Conservation (phyloP, 768 basidiomycete species). For the Suillus plorans region DNA sequence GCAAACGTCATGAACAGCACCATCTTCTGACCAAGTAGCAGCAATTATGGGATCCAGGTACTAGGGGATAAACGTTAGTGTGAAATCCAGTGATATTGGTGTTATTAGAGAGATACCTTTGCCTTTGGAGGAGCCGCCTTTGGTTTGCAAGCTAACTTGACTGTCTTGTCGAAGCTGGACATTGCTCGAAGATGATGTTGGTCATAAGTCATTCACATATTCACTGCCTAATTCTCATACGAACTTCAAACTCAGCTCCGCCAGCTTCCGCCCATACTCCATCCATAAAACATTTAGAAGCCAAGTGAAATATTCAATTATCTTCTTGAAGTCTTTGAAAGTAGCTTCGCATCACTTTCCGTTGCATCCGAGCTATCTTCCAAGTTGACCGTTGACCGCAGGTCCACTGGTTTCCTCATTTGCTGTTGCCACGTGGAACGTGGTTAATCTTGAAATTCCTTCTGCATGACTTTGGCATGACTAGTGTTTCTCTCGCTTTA, state of each 20-base stretch:
- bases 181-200: conserved; percentile 33
- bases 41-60: conserved; percentile 96
- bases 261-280: conserved; percentile 5
- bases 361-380: not conserved
- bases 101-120: conserved; percentile 56
- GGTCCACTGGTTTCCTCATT: not conserved
- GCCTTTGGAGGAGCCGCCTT: conserved; percentile 94
- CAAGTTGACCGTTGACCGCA: not conserved
- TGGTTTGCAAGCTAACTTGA: conserved; percentile 96
- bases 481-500: not conserved
- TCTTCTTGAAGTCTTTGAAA: not conserved
- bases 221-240: conserved; percentile 4
- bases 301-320: not conserved
- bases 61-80: conserved; percentile 38
- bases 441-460: not conserved
- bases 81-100: not conserved
- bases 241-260: conserved; percentile 28
- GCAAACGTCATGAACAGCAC: conserved; percentile 90
- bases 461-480: not conserved
- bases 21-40: conserved; percentile 96
- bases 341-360: not conserved
- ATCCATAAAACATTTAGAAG: not conserved
- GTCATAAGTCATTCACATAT: conserved; percentile 8
- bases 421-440: not conserved
- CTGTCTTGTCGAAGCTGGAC: conserved; percentile 88